These are phyloP conservation scores for Globisporangium camurandrum DNA, from an alignment of 352 stramenopile genomes.

Conservation along the genomic window DNA sequence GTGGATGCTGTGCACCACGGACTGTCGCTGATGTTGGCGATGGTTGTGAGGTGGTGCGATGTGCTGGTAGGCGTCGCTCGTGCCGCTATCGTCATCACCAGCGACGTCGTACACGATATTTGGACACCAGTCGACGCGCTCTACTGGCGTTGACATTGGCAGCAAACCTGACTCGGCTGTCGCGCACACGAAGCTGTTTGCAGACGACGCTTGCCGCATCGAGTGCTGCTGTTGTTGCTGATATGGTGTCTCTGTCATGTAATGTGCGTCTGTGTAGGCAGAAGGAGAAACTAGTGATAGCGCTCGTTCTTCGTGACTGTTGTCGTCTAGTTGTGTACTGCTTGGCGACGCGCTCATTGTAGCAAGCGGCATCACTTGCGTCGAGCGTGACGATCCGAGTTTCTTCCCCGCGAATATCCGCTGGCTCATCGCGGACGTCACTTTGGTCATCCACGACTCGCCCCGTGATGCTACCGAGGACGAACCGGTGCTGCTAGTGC, in stretches of 20 bases:
- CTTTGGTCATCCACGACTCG: conserved; percentile 67
- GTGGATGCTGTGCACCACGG: conserved; percentile 6
- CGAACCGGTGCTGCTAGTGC: conserved; percentile 13
- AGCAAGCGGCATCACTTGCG: conserved; percentile 46
- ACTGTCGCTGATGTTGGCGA: neutral
- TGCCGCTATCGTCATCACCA: conserved; percentile 10
- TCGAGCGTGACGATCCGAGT: conserved; percentile 42
- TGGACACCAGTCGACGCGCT: conserved; percentile 16
- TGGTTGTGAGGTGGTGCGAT: neutral
- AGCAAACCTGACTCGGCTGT: neutral
- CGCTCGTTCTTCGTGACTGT: neutral
- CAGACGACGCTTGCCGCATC: conserved; percentile 21
- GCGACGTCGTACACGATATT: conserved; percentile 29
- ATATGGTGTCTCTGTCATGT: neutral
- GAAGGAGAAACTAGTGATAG: no score
- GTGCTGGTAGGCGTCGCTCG: neutral
- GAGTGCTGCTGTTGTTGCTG: neutral
- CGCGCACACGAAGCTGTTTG: conserved; percentile 13
- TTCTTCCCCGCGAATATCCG: conserved; percentile 50
- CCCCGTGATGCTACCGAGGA: conserved; percentile 8
- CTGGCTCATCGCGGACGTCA: conserved; percentile 52
- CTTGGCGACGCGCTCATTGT: neutral
- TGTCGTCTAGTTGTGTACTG: neutral
- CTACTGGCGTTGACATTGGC: conserved; percentile 2
- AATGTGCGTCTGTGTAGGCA: neutral